These are phyloP conservation scores for Margaritispora aquatica DNA, from an alignment of 495 filamentous ascomycete species.

Conservation along the genomic window DNA sequence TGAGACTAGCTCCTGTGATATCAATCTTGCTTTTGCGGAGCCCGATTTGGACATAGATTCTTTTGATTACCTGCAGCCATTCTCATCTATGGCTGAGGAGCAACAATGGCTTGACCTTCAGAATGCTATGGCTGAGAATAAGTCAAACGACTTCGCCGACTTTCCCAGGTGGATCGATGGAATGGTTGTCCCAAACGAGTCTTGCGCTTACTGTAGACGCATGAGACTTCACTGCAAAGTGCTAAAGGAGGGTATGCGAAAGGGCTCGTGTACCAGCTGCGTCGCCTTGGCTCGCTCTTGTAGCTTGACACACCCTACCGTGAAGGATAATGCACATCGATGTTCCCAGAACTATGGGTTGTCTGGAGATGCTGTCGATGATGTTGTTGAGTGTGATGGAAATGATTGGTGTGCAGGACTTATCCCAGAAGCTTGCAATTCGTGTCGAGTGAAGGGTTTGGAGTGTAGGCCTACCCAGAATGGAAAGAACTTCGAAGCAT, in stretches of 20 bases:
- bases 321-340: conserved; percentile 20
- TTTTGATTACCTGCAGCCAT: conserved; percentile 25
- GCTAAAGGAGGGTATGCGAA: conserved; percentile 59
- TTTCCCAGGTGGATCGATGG: conserved; percentile 33
- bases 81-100: conserved; percentile 23
- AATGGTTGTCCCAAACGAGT: conserved; percentile 37
- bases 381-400: conserved; percentile 14
- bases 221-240: conserved; percentile 71
- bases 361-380: conserved; percentile 36
- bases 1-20: conserved; percentile 32
- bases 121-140: conserved; percentile 19
- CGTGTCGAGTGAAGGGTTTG: conserved; percentile 61
- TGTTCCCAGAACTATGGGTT: conserved; percentile 46
- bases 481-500: conserved; percentile 55
- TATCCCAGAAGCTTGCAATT: conserved; percentile 48
- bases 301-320: conserved; percentile 38
- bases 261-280: conserved; percentile 69
- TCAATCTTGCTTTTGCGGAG: conserved; percentile 35
- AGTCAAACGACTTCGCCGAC: conserved; percentile 24
- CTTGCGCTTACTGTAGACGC: conserved; percentile 66
- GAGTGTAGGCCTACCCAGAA: conserved; percentile 62
- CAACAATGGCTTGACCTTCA: conserved; percentile 13
- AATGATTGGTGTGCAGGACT: neutral
- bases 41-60: conserved; percentile 16
- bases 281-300: conserved; percentile 59